phyloP scores from a whole-genome alignment of 2,329 filamentous ascomycete genomes.

The Cercospora sojina region DNA sequence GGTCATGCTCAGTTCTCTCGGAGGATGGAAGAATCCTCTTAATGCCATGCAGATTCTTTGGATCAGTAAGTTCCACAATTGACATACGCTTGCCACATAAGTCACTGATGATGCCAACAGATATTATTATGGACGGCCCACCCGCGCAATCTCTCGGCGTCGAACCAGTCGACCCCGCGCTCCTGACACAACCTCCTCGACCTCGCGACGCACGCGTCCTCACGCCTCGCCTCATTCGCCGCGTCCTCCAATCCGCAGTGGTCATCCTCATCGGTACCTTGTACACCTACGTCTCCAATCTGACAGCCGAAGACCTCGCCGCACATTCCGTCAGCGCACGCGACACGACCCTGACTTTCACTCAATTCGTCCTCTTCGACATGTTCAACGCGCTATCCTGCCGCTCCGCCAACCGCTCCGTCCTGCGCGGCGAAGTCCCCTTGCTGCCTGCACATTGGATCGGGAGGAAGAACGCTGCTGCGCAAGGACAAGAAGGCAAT shows the following conservation, averaged over 20 bases:
- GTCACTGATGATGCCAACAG: too few relatives aligned
- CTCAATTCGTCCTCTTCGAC: constrained; percentile 97
- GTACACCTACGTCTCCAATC: constrained; percentile 86
- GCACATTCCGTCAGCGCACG: constrained; percentile 71
- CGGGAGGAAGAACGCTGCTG: constrained; percentile 4
- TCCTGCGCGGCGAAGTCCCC: constrained; percentile 73
- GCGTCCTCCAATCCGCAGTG: constrained; percentile 80
- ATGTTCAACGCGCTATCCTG: constrained; percentile 99
- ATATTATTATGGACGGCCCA: constrained; percentile 99
- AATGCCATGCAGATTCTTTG: constrained; percentile 99
- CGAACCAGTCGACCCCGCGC: constrained; percentile 87
- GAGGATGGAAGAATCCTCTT: constrained; percentile 91
- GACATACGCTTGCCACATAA: too few relatives aligned
- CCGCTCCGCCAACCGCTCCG: constrained; percentile 84
- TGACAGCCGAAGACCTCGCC: constrained; percentile 68
- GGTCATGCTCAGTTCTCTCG: constrained; percentile 85
- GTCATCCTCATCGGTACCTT: constrained; percentile 94
- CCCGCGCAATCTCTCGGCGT: constrained; percentile 96
- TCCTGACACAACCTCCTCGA: constrained; percentile 88
- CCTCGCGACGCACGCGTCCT: constrained; percentile 85
- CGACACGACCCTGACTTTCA: constrained; percentile 99
- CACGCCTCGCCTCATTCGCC: constrained; percentile 75
- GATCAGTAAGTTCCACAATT: too few relatives aligned
- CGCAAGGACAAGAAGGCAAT: constrained; percentile 56
- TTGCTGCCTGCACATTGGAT: constrained; percentile 23